Evolutionary conservation across 495 filamentous ascomycete genomes (phyloP).

Genomic region (Oidiodendron maius): DNA sequence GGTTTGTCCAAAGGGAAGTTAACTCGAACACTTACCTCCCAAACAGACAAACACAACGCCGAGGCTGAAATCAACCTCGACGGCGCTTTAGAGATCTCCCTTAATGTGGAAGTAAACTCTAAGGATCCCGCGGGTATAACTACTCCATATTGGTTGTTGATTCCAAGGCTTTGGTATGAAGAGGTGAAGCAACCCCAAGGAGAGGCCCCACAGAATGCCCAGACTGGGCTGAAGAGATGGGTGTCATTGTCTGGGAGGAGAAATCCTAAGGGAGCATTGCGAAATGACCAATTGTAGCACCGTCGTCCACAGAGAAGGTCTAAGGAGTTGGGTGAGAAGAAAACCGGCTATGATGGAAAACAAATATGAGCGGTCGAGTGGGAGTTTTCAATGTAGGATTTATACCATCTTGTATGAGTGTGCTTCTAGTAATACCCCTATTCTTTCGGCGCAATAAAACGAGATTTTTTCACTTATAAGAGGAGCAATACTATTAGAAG

Average conservation of each 20-base stretch:
- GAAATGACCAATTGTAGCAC: too few species aligned
- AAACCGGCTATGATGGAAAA: too few species aligned
- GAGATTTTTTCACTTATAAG: too few species aligned
- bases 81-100: slow-evolving; percentile 72
- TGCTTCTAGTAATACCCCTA: too few species aligned
- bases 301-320: too few species aligned
- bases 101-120: slow-evolving; percentile 83
- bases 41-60: slow-evolving; percentile 44
- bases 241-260: background rate
- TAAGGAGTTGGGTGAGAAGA: too few species aligned
- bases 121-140: slow-evolving; percentile 86
- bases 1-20: slow-evolving; percentile 42
- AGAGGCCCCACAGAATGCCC: background rate
- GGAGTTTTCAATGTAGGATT: too few species aligned
- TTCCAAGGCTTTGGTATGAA: slow-evolving; percentile 66
- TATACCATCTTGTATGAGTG: too few species aligned
- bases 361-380: too few species aligned
- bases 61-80: slow-evolving; percentile 54
- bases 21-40: slow-evolving; percentile 66
- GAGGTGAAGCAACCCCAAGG: slow-evolving; percentile 14
- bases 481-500: too few species aligned
- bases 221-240: slow-evolving; percentile 7
- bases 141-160: slow-evolving; percentile 75
- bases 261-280: background rate
- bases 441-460: too few species aligned